Base-by-base conservation (phyloP, 441 rosid species). In the Arabidopsis hybrid region DNA sequence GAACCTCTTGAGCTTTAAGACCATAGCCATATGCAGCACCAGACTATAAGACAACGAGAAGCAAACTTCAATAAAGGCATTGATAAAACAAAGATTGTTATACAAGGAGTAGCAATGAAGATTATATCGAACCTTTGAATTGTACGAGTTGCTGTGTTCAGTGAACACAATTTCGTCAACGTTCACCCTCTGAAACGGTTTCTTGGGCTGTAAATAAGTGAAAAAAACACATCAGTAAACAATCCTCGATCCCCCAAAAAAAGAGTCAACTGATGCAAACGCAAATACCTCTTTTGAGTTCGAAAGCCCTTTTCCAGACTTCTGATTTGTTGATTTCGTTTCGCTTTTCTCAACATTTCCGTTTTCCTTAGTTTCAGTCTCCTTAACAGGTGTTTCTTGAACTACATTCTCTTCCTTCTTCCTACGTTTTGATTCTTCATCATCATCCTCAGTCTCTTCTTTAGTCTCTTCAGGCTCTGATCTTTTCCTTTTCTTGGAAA, bases 1-100 rank as follows among this genome's bases (percentile, higher is more conserved):
- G 93, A 82, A 93, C 72, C 80, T 90, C 97, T 80, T 93, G 94
- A 45, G 99, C 98, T 84, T 89, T 95, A 60, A 95, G 95, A 79
- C 99, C 99, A 82, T 89, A 95, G 32, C 99, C 99, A 63, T 0
- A 57, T 36, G 88, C 96, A 4, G 98, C 98, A 72, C 97, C 97
- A 77, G 72, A 86, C 99, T 93, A 79, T 18, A 47, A 35, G 57
- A 71, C 63, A 70, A 52, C 29, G 29, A 46, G 11, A 6, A 5
- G 14, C 29, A 60, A 29, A 49, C 38, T 55, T 73, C 67, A 62
- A 46, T 11, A 39, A 29, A 45, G 4, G 47, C 34, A 38, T 49
- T 56, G 2, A 3, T 12, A 39, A 53, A 60, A 31, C 32, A 67
- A 18, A 31, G 57, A 67, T 17, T 62, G 60, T 5, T 32, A 55